phyloP scores from a whole-genome alignment of 108 stramenopile genomes.

The Nitzschia putrida region DNA sequence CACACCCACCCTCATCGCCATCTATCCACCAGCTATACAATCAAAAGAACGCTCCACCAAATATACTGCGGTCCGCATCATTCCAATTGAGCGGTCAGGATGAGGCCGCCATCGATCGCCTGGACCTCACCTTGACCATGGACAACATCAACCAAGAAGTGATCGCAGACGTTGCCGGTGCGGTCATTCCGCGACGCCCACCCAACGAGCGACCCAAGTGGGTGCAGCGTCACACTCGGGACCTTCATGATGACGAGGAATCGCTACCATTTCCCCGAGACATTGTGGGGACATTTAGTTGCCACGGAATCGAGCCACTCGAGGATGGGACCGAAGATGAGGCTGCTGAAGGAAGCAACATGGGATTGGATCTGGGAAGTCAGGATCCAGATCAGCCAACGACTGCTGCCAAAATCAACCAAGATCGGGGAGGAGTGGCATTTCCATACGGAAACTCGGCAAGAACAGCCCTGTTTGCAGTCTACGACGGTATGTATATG shows the following conservation, averaged over 20 bases:
- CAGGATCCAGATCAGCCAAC: slow-evolving; percentile 35
- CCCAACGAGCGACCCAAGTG: slow-evolving; percentile 29
- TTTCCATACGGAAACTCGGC: slow-evolving; percentile 82
- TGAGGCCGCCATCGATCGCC: no score
- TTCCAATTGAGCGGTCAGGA: not conserved
- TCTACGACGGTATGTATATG: slow-evolving; percentile 76
- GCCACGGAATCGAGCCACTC: slow-evolving; percentile 96
- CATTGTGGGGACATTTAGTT: slow-evolving; percentile 86
- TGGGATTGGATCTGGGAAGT: not conserved
- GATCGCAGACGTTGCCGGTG: no score
- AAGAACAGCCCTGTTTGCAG: slow-evolving; percentile 83
- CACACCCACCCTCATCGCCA: slow-evolving; percentile 41
- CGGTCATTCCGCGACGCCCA: no score
- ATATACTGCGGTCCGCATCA: slow-evolving; percentile 1
- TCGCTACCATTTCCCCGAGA: slow-evolving; percentile 68
- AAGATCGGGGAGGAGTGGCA: slow-evolving; percentile 92
- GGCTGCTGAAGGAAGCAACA: not conserved
- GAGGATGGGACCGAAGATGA: slow-evolving; percentile 4
- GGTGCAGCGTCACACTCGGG: slow-evolving; percentile 40
- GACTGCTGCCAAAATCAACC: slow-evolving; percentile 91
- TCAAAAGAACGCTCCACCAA: slow-evolving; percentile 27
- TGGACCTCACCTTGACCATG: no score
- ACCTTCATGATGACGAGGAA: slow-evolving; percentile 44
- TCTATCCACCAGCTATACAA: slow-evolving; percentile 38
- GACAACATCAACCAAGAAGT: no score